Evolutionary conservation across 306 rosid species (phyloP).

Genomic region (Vigna angularis): DNA sequence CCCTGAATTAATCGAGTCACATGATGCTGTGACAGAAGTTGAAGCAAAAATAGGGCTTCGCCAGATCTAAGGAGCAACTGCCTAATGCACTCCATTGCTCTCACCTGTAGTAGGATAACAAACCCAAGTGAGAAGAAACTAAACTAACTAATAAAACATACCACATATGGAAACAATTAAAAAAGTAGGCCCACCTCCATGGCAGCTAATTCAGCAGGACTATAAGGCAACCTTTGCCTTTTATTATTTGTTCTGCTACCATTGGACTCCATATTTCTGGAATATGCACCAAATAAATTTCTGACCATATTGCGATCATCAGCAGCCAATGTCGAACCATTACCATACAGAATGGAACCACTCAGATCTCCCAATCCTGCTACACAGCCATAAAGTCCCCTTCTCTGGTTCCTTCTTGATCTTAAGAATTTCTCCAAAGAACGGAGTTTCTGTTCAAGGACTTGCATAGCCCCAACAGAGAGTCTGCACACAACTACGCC

Average conservation of each 20-base stretch:
- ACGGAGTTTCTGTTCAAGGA: slow-evolving; percentile 85
- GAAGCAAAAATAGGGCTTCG: slow-evolving; percentile 94
- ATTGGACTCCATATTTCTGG: slow-evolving; percentile 74
- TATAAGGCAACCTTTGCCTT: slow-evolving; percentile 89
- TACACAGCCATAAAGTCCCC: slow-evolving; percentile 98
- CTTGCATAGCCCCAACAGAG: slow-evolving; percentile 88
- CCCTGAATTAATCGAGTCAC: slow-evolving; percentile 90
- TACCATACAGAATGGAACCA: slow-evolving; percentile 90
- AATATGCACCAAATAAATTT: slow-evolving; percentile 84
- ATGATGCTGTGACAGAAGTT: slow-evolving; percentile 96
- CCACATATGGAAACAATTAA: slow-evolving; percentile 20
- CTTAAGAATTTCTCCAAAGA: slow-evolving; percentile 82
- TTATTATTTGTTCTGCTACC: slow-evolving; percentile 75
- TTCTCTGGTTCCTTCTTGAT: slow-evolving; percentile 93
- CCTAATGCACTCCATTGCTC: slow-evolving; percentile 99
- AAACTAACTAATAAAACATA: slow-evolving; percentile 29
- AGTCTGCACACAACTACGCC: slow-evolving; percentile 86
- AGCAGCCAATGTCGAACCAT: slow-evolving; percentile 77
- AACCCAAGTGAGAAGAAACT: slow-evolving; percentile 42
- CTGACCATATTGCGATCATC: slow-evolving; percentile 86
- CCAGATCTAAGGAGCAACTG: slow-evolving; percentile 92
- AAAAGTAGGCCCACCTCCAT: slow-evolving; percentile 79
- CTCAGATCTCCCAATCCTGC: slow-evolving; percentile 92
- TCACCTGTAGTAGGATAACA: slow-evolving; percentile 68
- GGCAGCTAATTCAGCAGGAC: slow-evolving; percentile 98